phyloP scores from a whole-genome alignment of 805 yeast genomes.

The Blastobotrys chiropterorum region DNA sequence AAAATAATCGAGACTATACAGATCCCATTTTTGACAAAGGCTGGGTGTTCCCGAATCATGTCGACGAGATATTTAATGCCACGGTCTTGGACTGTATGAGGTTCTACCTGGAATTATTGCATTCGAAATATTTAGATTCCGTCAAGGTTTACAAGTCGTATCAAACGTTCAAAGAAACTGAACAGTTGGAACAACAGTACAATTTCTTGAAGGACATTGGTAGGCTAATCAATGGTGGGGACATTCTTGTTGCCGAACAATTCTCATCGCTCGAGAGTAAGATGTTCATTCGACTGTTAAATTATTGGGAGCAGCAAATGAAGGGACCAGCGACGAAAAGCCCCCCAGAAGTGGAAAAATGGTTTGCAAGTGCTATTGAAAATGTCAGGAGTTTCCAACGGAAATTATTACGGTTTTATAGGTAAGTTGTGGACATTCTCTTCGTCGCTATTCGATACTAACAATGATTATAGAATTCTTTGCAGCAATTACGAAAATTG shows the following conservation, averaged over 20 bases:
- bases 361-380: conserved; percentile 35
- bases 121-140: conserved; percentile 72
- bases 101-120: conserved; percentile 62
- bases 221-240: conserved; percentile 70
- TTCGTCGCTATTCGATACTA: too few species aligned
- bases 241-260: conserved; percentile 72
- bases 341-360: conserved; percentile 45
- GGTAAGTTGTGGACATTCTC: conserved; percentile 22
- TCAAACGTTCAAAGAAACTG: conserved; percentile 86
- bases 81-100: conserved; percentile 68
- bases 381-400: conserved; percentile 53
- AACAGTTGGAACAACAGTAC: conserved; percentile 81
- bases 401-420: conserved; percentile 71
- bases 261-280: conserved; percentile 61
- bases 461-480: conserved; percentile 33
- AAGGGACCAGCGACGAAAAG: conserved; percentile 48
- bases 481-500: conserved; percentile 71
- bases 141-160: conserved; percentile 52
- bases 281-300: conserved; percentile 59
- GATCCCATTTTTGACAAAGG: conserved; percentile 48
- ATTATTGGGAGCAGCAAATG: conserved; percentile 67
- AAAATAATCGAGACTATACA: conserved; percentile 51
- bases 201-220: conserved; percentile 71
- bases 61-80: conserved; percentile 59
- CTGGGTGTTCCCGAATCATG: conserved; percentile 64